Conservation (phyloP, 2,329 filamentous ascomycete genomes). For the Sarocladium kiliense region DNA sequence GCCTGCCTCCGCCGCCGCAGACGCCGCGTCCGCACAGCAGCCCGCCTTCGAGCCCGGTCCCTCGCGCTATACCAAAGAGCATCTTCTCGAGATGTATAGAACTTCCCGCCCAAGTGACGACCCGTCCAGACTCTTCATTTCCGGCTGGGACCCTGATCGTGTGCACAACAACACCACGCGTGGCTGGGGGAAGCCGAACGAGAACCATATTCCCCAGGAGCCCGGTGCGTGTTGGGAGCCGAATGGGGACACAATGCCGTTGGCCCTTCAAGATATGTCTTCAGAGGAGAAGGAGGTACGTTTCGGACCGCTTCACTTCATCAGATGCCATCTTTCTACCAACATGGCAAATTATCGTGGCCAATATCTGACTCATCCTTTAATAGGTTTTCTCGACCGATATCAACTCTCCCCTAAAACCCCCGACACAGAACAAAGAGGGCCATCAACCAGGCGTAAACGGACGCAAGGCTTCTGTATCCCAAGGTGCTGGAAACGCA, state of each 20-base stretch:
- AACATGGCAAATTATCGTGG: no score
- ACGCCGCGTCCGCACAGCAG: constrained; percentile 29
- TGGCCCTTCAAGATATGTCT: constrained; percentile 68
- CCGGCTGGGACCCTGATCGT: constrained; percentile 73
- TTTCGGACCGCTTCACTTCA: no score
- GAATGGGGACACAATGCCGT: constrained; percentile 62
- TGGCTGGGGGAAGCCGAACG: constrained; percentile 73
- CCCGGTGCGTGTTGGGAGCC: constrained; percentile 92
- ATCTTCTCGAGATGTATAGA: constrained; percentile 71
- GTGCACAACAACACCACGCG: constrained; percentile 58
- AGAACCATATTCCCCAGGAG: constrained; percentile 68
- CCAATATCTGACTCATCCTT: constrained; percentile 1
- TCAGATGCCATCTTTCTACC: no score
- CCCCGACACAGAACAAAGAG: constrained; percentile 69
- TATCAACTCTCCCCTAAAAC: constrained; percentile 91
- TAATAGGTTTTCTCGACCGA: constrained; percentile 71
- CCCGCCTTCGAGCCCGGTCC: constrained; percentile 32
- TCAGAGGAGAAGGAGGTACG: constrained; percentile 55
- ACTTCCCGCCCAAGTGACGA: constrained; percentile 42
- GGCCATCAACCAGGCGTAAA: constrained; percentile 51
- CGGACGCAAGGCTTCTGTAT: constrained; percentile 78
- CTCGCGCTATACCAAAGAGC: constrained; percentile 69
- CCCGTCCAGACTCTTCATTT: constrained; percentile 62
- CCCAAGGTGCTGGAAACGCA: constrained; percentile 58
- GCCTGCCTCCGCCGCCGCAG: constrained; percentile 26